Evolutionary conservation across 2,329 filamentous ascomycete genomes (phyloP), one percentile per base, ranked within the genome.

Genomic region (Pestalotiopsis sp.): DNA sequence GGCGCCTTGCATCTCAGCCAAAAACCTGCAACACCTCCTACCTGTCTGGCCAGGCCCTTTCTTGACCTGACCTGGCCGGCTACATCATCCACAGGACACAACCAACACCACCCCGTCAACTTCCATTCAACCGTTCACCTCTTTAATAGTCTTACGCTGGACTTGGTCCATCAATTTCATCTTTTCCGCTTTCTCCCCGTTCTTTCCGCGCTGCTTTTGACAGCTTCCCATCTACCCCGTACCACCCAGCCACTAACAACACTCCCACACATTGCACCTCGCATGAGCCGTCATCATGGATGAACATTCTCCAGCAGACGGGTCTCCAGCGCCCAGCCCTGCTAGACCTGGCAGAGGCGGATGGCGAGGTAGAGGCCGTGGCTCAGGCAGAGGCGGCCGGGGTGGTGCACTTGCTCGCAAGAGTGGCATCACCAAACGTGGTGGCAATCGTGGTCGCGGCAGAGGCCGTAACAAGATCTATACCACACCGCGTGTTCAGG

Each of bases 391-490:
- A 61, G 66, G 66, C n/a, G 25, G 23, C 41, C 75, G 73, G 64
- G 76, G 72, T 70, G 78, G 75, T 72, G 72, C 73, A 67, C 72
- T 69, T 60, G 70, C 65, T 60, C 71, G 72, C 68, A 78, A 75
- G 59, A 61, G 71, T 14, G 59, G 64, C 57, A 39, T 67, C 14
- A 57, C 70, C 56, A 78, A 73, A 68, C 74, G 71, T 69, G 73
- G 72, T 39, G 70, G 69, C 60, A 75, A 74, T 71, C 78, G 80
- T 69, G 79, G 80, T 61, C 75, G 78, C 58, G 81, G 81, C 63
- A 79, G 81, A 69, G 80, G 80, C 67, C 85, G 86, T 68, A 84
- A 85, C 77, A 89, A 89, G 80, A 84, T 84, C 73, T 89, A 88
- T 74, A 80, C 83, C 69, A 84, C 87, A 71, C 80, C 83, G 70